Evolutionary conservation across 225 moss, liverwort and hornwort genomes (phyloP), one percentile per base, ranked within the genome.

Genomic region (Marchantia polymorpha): DNA sequence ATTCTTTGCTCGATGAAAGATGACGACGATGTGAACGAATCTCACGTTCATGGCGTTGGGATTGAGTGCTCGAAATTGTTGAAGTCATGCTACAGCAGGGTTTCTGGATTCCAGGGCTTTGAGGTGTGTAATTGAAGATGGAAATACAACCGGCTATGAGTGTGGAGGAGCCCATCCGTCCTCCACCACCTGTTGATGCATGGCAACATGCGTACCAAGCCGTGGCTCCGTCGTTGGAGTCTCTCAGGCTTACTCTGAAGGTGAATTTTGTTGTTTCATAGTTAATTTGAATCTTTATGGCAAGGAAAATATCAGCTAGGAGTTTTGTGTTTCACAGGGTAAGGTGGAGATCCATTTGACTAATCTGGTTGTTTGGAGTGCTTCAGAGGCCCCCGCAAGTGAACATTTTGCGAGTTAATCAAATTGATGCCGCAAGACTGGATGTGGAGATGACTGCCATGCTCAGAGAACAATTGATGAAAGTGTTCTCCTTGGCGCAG

Each of bases 391-490:
- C 92, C 64, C 93, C 90, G 48, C 84, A 90, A 48, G 85, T 99
- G 84, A 90, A 90, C 17, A 89, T 99, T 59, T 83, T 95, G 81
- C 85, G 99, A 79, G 95, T 99, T 48, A 95, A 95, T 82, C 93
- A 99, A 86, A 89, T 95, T 56, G 95, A 99, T 73, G 99, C 93
- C 59, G 93, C 91, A 82, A 90, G 90, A 52, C 90, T 99, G 75
- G 99, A 99, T 80, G 82, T 91, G 27, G 99, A 99, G 84, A 92
- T 99, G 93, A 95, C 91, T 12, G 91, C 89, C 64, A 95, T 95
- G 92, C 91, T 99, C 49, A 95, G 89, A 81, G 99, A 95, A 81
- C 95, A 99, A 81, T 86, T 94, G 71, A 83, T 86, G 81, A 93
- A 87, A 82, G 92, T 95, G 0, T 99, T 95, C 82, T 99, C 95